phyloP scores from a whole-genome alignment of 768 basidiomycete genomes.

The Mycena floridula region DNA sequence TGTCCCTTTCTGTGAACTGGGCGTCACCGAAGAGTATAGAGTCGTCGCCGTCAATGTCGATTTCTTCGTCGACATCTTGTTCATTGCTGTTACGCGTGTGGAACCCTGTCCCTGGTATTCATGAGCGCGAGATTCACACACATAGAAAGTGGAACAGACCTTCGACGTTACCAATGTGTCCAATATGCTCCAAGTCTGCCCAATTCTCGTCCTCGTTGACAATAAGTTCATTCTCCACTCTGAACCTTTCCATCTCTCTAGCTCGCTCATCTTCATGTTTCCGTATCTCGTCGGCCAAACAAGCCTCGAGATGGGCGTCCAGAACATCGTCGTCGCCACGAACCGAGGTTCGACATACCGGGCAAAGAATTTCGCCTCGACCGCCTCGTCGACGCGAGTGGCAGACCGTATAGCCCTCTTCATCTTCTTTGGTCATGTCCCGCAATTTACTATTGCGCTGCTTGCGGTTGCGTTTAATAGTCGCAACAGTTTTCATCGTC shows the following conservation, averaged over 20 bases:
- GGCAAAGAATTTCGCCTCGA: constrained; percentile 49
- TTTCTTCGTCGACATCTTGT: constrained; percentile 69
- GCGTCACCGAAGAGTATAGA: constrained; percentile 56
- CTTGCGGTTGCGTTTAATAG: constrained; percentile 66
- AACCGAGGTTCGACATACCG: constrained; percentile 55
- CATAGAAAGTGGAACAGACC: too few relatives aligned
- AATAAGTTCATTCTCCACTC: too few relatives aligned
- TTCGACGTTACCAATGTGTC: constrained; percentile 42
- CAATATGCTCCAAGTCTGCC: constrained; percentile 24
- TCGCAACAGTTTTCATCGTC: constrained; percentile 48
- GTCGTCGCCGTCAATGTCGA: constrained; percentile 79
- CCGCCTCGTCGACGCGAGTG: constrained; percentile 16
- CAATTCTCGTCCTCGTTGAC: constrained; percentile 23
- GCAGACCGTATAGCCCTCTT: constrained; percentile 30
- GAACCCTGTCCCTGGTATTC: constrained; percentile 62
- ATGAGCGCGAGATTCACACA: constrained; percentile 22
- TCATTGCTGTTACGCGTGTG: constrained; percentile 49
- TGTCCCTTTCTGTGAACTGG: constrained; percentile 74
- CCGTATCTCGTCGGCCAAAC: constrained; percentile 52
- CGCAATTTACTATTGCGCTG: constrained; percentile 61
- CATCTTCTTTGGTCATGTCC: constrained; percentile 60
- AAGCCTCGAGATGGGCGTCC: constrained; percentile 79
- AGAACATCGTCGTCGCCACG: constrained; percentile 67
- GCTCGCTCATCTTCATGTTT: constrained; percentile 37
- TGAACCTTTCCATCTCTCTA: constrained; percentile 24